These are phyloP conservation scores for Clavispora vitiphila DNA, from an alignment of 805 yeast genomes.

Conservation along the genomic window DNA sequence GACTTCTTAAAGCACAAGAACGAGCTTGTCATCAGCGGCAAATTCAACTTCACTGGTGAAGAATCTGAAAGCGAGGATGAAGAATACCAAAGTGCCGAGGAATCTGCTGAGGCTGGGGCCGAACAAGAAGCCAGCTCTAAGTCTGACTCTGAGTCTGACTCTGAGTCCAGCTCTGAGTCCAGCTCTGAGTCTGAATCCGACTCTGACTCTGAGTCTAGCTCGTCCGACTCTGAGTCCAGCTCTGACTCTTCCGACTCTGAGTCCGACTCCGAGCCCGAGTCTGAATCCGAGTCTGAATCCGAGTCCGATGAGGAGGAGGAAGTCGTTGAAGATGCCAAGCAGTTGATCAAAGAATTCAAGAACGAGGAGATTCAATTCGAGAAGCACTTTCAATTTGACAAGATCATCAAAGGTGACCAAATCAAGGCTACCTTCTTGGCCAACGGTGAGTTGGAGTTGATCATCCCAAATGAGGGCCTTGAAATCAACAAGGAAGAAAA, in stretches of 20 bases:
- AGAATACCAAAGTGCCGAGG: slow-evolving; percentile 13
- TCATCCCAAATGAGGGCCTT: slow-evolving; percentile 32
- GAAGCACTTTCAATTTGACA: slow-evolving; percentile 39
- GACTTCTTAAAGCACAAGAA: slow-evolving; percentile 37
- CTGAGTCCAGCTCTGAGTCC: slow-evolving; percentile 14
- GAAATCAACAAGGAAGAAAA: slow-evolving; percentile 16
- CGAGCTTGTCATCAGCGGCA: slow-evolving; percentile 38
- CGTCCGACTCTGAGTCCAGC: slow-evolving; percentile 9
- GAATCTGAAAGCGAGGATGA: slow-evolving; percentile 20
- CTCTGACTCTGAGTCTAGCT: slow-evolving; percentile 13
- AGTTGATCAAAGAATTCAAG: slow-evolving; percentile 32
- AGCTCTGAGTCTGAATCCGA: slow-evolving; percentile 2
- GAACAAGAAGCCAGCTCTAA: slow-evolving; percentile 4
- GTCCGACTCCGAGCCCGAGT: slow-evolving; percentile 12
- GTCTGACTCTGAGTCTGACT: slow-evolving; percentile 12
- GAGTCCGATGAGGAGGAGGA: slow-evolving; percentile 30
- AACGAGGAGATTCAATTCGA: slow-evolving; percentile 39
- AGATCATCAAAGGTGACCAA: slow-evolving; percentile 31
- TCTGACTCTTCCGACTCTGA: slow-evolving; percentile 5
- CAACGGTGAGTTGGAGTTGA: slow-evolving; percentile 38
- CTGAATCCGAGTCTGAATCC: slow-evolving; percentile 10
- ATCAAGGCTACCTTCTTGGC: slow-evolving; percentile 34
- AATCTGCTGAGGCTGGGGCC: slow-evolving; percentile 9
- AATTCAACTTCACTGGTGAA: slow-evolving; percentile 26
- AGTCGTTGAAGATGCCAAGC: slow-evolving; percentile 34